Conservation (phyloP, 176 grass and related monocot species). For the Phoenix roebelenii region DNA sequence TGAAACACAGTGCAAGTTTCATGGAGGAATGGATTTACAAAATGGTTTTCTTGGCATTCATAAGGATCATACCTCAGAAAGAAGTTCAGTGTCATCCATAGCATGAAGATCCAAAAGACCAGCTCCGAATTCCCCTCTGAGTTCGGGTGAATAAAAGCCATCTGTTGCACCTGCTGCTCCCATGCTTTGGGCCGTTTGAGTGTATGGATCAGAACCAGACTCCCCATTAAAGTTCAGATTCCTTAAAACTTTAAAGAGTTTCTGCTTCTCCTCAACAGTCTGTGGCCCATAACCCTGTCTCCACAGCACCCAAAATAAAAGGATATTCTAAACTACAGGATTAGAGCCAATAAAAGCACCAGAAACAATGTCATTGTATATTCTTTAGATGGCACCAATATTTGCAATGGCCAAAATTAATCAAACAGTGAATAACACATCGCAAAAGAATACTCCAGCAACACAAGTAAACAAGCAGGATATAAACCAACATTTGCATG, state of each 20-base stretch:
- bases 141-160: conserved; percentile 19
- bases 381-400: too few species aligned
- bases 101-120: conserved; percentile 43
- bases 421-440: too few species aligned
- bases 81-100: conserved; percentile 24
- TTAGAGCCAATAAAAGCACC: neutral
- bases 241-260: conserved; percentile 16
- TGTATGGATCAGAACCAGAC: conserved; percentile 13
- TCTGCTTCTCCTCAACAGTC: conserved; percentile 21
- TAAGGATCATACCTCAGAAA: conserved; percentile 30
- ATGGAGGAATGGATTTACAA: too few species aligned
- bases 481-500: too few species aligned
- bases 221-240: conserved; percentile 19
- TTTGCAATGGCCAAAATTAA: neutral
- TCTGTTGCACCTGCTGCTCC: conserved; percentile 2
- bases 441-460: too few species aligned
- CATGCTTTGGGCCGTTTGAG: conserved; percentile 1
- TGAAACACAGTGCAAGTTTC: too few species aligned
- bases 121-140: conserved; percentile 19
- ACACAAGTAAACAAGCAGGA: too few species aligned
- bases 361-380: neutral
- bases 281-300: conserved; percentile 32
- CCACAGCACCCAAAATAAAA: conserved; percentile 18
- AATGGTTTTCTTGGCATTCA: neutral
- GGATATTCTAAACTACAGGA: conserved; percentile 6